Evolutionary conservation across 495 filamentous ascomycete species (phyloP), one percentile per base, ranked within the genome.

Genomic region (Trichoderma virens): DNA sequence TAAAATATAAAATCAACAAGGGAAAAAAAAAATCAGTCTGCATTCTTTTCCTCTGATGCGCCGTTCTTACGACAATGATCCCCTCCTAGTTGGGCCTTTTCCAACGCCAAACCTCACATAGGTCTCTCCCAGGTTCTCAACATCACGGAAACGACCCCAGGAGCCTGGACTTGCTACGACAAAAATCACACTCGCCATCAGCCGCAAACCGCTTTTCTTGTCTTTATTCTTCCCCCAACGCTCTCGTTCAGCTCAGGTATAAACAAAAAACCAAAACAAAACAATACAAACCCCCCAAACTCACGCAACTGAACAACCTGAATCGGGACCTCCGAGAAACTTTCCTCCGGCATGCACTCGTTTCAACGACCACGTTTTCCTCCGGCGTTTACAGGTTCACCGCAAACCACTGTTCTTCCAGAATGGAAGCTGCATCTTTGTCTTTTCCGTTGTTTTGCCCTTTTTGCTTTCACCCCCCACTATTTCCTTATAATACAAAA

Each of bases 1-100:
- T 70, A 70, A 62, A 41, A 30, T 16, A 13, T 30, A 5, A 47
- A 20, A 23, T 0, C 18, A 47, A 47, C 18, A 47, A 47, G 2
- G 18, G 20, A 20, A 47, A 2, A n/a, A 5, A 47, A 23, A 23
- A 5, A 20, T 8, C 43, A 23, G 18, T 56, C 20, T 31, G 9
- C 20, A 20, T 56, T 54, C 2, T 54, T 56, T 56, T 2, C 51
- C 23, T 56, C 51, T 11, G 51, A 56, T 18, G 25, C 27, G 51
- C 51, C 9, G 2, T 8, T 14, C 16, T 23, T 3, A 47, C 43
- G 43, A 47, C 43, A 23, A 47, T 20, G 6, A 18, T 45, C 14
- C 9, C 41, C 41, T 35, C 34, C 34, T n/a, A 13, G 2, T 35
- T 35, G 34, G 34, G 34, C 34, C 6, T 13, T 13, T 7, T 35